Evolutionary conservation across 805 yeast genomes (phyloP), one percentile per base, ranked within the genome.

Genomic region (Dipodascus albidus): DNA sequence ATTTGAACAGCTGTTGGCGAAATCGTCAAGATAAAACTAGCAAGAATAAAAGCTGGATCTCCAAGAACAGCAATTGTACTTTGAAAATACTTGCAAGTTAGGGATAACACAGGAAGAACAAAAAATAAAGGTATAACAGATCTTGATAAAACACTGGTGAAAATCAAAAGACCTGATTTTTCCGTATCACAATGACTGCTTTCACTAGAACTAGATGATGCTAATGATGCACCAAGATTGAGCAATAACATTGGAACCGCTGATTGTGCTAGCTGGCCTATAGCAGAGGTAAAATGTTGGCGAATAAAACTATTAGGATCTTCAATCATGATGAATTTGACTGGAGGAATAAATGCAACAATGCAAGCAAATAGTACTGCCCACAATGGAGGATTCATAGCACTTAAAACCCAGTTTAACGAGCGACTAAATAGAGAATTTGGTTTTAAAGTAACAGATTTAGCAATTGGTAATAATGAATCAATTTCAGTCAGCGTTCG

Each of bases 1-100:
- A 81, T 71, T 67, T 81, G 86, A 58, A 81, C 80, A 4, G 86
- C 86, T 0, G 86, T 85, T 2, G 86, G 86, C 1, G 83, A 74
- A 1, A 79, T 74, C 1, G 85, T 80, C 48, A 81, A 71, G 19
- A 81, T 69, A 59, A 81, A 81, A 9, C 80, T 72, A 48, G 80
- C 81, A 48, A 81, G 74, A 55, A 81, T 64, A 59, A 81, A 81
- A 53, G 81, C 78, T 6, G 86, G 86, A 62, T 81, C 77, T 59
- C 71, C 75, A 33, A 74, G 60, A 52, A 74, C 72, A 20, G 75
- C 69, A n/a, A n/a, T n/a, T n/a, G n/a, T n/a, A n/a, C n/a, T n/a
- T n/a, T n/a, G n/a, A n/a, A n/a, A n/a, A n/a, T n/a, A n/a, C n/a
- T n/a, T n/a, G n/a, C n/a, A n/a, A n/a, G n/a, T n/a, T n/a, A n/a